Evolutionary conservation across 805 yeast genomes (phyloP).

Genomic region (Cyberlindnera maritima): DNA sequence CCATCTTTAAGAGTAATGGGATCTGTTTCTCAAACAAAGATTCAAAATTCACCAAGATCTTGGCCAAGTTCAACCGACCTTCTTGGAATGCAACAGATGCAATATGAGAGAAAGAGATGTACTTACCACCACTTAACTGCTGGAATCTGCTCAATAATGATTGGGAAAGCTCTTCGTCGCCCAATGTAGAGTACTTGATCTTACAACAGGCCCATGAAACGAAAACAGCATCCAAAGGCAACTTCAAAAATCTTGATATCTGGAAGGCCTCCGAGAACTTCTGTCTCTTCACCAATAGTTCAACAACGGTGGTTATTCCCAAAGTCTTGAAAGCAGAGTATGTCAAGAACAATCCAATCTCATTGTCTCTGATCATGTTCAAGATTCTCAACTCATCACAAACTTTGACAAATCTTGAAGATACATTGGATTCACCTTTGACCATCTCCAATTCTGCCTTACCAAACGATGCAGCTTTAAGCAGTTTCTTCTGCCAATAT

Average conservation of each 20-base stretch:
- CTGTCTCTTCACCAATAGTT: conserved; percentile 55
- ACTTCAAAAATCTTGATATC: conserved; percentile 48
- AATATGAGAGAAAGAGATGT: conserved; percentile 56
- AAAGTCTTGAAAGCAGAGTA: conserved; percentile 46
- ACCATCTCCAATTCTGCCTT: conserved; percentile 49
- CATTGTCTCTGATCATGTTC: conserved; percentile 62
- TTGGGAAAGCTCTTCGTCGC: conserved; percentile 58
- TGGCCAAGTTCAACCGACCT: conserved; percentile 71
- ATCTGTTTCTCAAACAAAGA: conserved; percentile 55
- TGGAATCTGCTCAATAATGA: conserved; percentile 46
- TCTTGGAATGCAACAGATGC: conserved; percentile 72
- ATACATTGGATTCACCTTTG: conserved; percentile 36
- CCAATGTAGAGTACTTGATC: conserved; percentile 49
- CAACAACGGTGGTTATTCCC: conserved; percentile 56
- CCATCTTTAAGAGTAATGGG: conserved; percentile 63
- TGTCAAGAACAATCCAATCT: conserved; percentile 70
- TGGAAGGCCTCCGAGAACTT: conserved; percentile 62
- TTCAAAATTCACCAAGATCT: conserved; percentile 66
- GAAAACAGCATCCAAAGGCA: conserved; percentile 53
- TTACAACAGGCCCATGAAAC: conserved; percentile 80
- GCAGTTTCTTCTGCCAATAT: conserved; percentile 72
- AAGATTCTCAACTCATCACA: conserved; percentile 62
- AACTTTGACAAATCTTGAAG: conserved; percentile 50
- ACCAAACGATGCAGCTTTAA: conserved; percentile 85
- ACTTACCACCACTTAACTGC: conserved; percentile 28